Base-by-base conservation (phyloP, 331 rosid genomes). In the Quercus lobata region DNA sequence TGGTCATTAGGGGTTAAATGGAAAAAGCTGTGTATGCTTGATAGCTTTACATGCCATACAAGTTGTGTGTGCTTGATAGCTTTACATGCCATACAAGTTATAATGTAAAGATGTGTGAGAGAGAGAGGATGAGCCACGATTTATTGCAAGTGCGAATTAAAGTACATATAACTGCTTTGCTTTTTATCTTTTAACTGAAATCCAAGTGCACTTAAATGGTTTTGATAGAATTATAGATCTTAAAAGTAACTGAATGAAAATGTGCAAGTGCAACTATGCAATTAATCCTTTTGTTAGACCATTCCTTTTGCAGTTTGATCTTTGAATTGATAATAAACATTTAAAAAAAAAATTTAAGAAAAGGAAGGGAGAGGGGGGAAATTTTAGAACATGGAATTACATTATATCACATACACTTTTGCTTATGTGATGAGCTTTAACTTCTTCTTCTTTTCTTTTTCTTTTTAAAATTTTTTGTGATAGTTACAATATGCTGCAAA, bases 81-180 rank as follows among this genome's bases (percentile, higher is more conserved):
- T 84, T 61, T 81, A 41, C 82, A 84, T 73, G 37, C 16, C 70
- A 75, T 69, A 79, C 86, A 89, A 89, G 88, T 83, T 86, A 86
- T 41, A 71, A 57, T 83, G 55, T 69, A 74, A 76, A 60, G 5
- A 12, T 55, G 69, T 4, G 30, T 7, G 49, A 72, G 41, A 57
- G 56, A 72, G 82, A 80, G 72, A 58, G 74, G 79, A 76, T 18
- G 78, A 75, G 70, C 80, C 53, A 79, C 62, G 63, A 83, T 27
- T 78, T 29, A 61, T 78, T 16, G 63, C 78, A 62, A 55, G 66
- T 61, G 34, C 65, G 19, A 63, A 5, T 24, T 22, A 76, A 56
- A 57, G 72, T 19, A 17, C 53, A 4, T 49, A 21, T 69, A 75
- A 80, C 78, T 69, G 80, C 78, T 73, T 41, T 41, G 46, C 46